These are phyloP conservation scores for Arctium minus DNA, from an alignment of 129 eudicot genomes.

Conservation along the genomic window DNA sequence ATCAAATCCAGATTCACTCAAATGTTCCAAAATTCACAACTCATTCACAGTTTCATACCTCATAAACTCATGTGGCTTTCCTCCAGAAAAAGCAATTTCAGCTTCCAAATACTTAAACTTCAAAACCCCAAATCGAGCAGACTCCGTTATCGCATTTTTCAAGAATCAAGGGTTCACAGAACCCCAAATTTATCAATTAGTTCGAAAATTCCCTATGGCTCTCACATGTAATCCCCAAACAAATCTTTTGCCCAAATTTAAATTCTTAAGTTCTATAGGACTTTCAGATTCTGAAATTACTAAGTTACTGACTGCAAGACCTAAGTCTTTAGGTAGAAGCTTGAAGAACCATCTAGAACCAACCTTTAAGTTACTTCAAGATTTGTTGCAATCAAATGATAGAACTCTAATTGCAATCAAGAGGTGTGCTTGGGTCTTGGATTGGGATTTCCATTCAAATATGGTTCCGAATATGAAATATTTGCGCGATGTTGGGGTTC, in stretches of 20 bases:
- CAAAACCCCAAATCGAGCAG: conserved; percentile 30
- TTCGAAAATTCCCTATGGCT: conserved; percentile 20
- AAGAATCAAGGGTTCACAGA: conserved; percentile 34
- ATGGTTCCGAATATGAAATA: conserved; percentile 20
- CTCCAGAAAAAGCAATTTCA: conserved; percentile 36
- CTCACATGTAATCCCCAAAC: conserved; percentile 33
- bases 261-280: conserved; percentile 34
- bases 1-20: not conserved
- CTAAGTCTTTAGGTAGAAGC: conserved; percentile 23
- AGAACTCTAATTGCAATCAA: conserved; percentile 26
- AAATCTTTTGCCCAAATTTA: conserved; percentile 44
- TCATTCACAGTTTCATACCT: conserved; percentile 29
- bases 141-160: conserved; percentile 39
- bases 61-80: conserved; percentile 38
- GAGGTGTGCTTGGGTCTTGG: conserved; percentile 32
- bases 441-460: conserved; percentile 15
- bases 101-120: conserved; percentile 37
- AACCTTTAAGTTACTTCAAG: conserved; percentile 8
- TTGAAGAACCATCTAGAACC: conserved; percentile 33
- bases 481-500: conserved; percentile 32
- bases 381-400: conserved; percentile 28
- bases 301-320: conserved; percentile 5
- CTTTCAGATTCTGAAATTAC: conserved; percentile 17
- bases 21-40: not conserved
- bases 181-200: conserved; percentile 18